Conservation (phyloP, 495 filamentous ascomycete genomes). For the Staphylotrichum tortipilum region DNA sequence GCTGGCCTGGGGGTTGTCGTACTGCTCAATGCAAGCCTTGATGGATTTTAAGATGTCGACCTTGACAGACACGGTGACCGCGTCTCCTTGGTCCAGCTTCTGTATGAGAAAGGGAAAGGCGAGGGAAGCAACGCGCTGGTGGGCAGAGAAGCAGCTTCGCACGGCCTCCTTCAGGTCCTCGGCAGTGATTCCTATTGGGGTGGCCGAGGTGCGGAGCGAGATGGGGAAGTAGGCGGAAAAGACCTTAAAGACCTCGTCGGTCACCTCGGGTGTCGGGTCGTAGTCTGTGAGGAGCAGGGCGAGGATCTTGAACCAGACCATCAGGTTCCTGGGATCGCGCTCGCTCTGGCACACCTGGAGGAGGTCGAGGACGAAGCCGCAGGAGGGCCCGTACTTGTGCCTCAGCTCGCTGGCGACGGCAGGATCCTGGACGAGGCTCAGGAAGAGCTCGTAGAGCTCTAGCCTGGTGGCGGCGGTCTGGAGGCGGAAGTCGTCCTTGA, state of each 20-base stretch:
- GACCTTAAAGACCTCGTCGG: slow-evolving; percentile 36
- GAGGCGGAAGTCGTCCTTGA: slow-evolving; percentile 41
- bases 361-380: slow-evolving; percentile 32
- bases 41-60: slow-evolving; percentile 43
- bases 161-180: slow-evolving; percentile 41
- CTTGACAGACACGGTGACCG: slow-evolving; percentile 43
- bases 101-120: slow-evolving; percentile 39
- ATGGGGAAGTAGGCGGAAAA: slow-evolving; percentile 48
- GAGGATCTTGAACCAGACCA: slow-evolving; percentile 40
- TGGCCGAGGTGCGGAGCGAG: slow-evolving; percentile 35
- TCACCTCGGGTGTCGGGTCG: slow-evolving; percentile 32
- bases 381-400: slow-evolving; percentile 29
- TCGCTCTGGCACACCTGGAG: slow-evolving; percentile 39
- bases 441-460: slow-evolving; percentile 40
- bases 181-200: slow-evolving; percentile 36
- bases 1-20: slow-evolving; percentile 30
- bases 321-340: slow-evolving; percentile 41
- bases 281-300: slow-evolving; percentile 30
- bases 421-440: slow-evolving; percentile 27
- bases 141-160: slow-evolving; percentile 39
- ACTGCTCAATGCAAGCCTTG: slow-evolving; percentile 35
- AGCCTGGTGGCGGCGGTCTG: slow-evolving; percentile 38
- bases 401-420: slow-evolving; percentile 32
- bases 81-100: slow-evolving; percentile 44
- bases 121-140: slow-evolving; percentile 28